phyloP scores from a whole-genome alignment of 805 yeast genomes.

The Hanseniaspora lindneri region DNA sequence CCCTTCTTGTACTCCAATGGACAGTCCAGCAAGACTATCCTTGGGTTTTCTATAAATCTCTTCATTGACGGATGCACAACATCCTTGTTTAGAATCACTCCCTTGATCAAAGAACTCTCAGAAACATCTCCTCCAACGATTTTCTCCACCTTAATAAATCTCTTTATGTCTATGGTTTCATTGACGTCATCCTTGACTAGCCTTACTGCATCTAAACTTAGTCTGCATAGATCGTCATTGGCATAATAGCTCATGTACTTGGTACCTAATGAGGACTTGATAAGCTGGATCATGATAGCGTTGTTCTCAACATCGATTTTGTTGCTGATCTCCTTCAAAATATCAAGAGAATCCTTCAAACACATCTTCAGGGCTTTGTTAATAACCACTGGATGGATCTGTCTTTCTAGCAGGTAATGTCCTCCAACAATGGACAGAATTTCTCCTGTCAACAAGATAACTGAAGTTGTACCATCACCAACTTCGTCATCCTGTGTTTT shows the following conservation, averaged over 20 bases:
- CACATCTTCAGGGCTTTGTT: conserved; percentile 91
- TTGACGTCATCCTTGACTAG: conserved; percentile 47
- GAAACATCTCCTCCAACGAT: conserved; percentile 96
- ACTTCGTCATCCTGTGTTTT: conserved; percentile 98
- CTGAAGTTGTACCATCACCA: conserved; percentile 98
- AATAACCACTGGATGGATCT: conserved; percentile 92
- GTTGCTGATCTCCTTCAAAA: conserved; percentile 68
- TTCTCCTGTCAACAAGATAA: conserved; percentile 93
- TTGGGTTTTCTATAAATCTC: conserved; percentile 76
- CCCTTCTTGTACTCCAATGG: conserved; percentile 98
- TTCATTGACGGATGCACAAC: conserved; percentile 98
- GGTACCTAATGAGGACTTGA: conserved; percentile 88
- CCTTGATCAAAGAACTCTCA: conserved; percentile 65
- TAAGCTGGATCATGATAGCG: conserved; percentile 71
- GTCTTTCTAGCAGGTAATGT: conserved; percentile 67
- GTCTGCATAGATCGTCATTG: conserved; percentile 73
- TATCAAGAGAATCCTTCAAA: conserved; percentile 74
- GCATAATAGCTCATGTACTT: conserved; percentile 81
- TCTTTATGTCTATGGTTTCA: conserved; percentile 75
- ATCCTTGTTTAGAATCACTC: conserved; percentile 87
- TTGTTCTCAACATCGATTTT: conserved; percentile 80
- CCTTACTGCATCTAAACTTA: conserved; percentile 78
- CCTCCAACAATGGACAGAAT: conserved; percentile 91
- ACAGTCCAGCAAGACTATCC: conserved; percentile 80
- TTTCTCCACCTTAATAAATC: conserved; percentile 88